phyloP scores from a whole-genome alignment of 2,329 filamentous ascomycete genomes.

The Paecilomyces dactylethromorphus region DNA sequence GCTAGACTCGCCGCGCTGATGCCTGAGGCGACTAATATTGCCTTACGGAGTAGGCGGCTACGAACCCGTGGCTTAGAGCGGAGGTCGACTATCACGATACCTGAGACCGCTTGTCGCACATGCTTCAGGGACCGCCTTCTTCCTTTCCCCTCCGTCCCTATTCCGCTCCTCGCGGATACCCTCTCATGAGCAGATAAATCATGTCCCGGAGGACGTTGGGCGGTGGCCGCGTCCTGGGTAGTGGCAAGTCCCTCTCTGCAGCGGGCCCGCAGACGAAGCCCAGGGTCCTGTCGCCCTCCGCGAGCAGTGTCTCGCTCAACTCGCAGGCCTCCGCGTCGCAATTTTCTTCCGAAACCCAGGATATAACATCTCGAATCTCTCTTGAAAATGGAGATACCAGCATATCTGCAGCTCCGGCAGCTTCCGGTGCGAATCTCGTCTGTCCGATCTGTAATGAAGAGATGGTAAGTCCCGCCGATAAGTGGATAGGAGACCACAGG shows the following conservation, averaged over 20 bases:
- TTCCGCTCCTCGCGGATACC: slow-evolving; percentile 9
- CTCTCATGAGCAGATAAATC: slow-evolving; percentile 34
- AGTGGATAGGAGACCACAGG: not conserved
- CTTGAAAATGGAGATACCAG: slow-evolving; percentile 54
- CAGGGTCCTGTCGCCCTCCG: slow-evolving; percentile 53
- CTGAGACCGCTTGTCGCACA: not conserved
- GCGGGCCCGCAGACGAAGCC: slow-evolving; percentile 37
- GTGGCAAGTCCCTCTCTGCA: slow-evolving; percentile 72
- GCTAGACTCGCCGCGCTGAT: not conserved
- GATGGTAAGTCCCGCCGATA: slow-evolving; percentile 60
- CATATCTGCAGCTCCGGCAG: slow-evolving; percentile 42
- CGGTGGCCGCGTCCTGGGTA: slow-evolving; percentile 85
- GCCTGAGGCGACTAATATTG: not conserved
- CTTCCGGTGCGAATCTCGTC: slow-evolving; percentile 62
- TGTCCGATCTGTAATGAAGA: slow-evolving; percentile 99
- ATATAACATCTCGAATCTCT: slow-evolving; percentile 75
- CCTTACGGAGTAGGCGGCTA: not conserved
- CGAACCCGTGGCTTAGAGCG: not conserved
- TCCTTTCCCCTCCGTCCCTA: not conserved
- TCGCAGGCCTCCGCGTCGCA: slow-evolving; percentile 70
- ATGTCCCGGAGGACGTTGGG: slow-evolving; percentile 87
- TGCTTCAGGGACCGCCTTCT: slow-evolving; percentile 3
- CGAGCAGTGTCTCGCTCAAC: slow-evolving; percentile 70
- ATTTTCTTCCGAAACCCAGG: slow-evolving; percentile 64
- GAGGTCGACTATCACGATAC: not conserved